phyloP scores from a whole-genome alignment of 106 monocot species.

The Phalaenopsis equestris region DNA sequence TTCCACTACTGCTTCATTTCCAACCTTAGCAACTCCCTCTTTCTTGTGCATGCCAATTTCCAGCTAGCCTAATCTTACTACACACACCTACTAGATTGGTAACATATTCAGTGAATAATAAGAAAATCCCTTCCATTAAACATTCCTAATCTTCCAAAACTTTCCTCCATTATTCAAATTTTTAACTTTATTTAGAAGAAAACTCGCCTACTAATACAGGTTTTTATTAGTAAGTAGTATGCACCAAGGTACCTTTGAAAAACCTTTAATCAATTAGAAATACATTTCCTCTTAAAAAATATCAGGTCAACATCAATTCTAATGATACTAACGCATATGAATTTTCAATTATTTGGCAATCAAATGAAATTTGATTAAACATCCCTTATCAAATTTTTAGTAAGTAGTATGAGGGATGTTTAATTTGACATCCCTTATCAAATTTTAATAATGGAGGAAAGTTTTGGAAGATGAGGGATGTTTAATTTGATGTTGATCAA shows the following conservation, averaged over 20 bases:
- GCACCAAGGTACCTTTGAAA: neutral
- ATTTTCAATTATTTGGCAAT: neutral
- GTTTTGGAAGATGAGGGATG: no score
- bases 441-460: no score
- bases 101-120: no score
- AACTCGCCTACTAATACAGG: neutral
- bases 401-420: no score
- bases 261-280: neutral
- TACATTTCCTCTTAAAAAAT: neutral
- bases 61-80: no score
- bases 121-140: neutral
- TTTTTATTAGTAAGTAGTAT: neutral
- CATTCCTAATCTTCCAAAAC: neutral
- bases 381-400: no score
- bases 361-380: neutral
- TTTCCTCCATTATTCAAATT: neutral
- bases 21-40: no score
- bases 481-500: no score
- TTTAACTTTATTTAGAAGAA: neutral
- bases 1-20: no score
- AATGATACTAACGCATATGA: neutral
- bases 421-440: no score
- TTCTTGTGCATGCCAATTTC: no score
- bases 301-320: neutral
- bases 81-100: no score